Evolutionary conservation across 139 green algal species (phyloP), one percentile per base, ranked within the genome.

Genomic region (Haematococcus lacustris): DNA sequence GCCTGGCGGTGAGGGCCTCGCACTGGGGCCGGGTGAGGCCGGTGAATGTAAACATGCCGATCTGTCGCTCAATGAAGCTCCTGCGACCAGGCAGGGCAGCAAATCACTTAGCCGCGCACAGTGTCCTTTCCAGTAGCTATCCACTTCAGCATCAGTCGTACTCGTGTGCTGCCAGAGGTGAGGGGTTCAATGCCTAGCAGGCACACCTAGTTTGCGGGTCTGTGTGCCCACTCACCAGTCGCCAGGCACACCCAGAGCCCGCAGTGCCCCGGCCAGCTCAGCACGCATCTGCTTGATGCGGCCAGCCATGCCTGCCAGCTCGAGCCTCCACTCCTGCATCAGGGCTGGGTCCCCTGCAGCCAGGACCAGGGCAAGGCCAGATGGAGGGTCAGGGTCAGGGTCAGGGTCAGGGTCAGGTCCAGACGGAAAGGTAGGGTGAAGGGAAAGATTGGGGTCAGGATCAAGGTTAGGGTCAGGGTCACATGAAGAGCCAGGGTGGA

Each of bases 211-310:
- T n/a, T n/a, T n/a, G n/a, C n/a, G n/a, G n/a, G n/a, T 57, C 47
- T 28, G 47, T 57, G 13, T 21, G 13, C 47, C 47, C 53, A 23
- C 53, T 64, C 26, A 64, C 53, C 53, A 64, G 53, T 64, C 53
- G 26, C 53, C 53, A 9, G 53, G 53, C 26, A 32, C 53, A 26
- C 26, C 26, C 17, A 21, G 53, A 26, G 23, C 23, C 53, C 33
- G 17, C 21, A 64, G 76, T 5, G 77, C 79, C 5, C 78, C n/a
- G 39, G 80, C 75, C 77, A 96, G 84, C 40, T 73, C 73, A 1
- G 39, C 68, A 39, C 92, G 87, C 89, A 97, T 96, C 65, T 21
- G 67, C 59, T 92, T 96, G 83, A 97, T 97, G 78, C 92, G 87
- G 30, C 92, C 84, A 7, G 92, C 90, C 92, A 97, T 97, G 28